A percentile compares a stretch with the other conserved stretches of the same genome.
Conservation (phyloP, 2,329 filamentous ascomycete species). For the Penicillium sp. region DNA sequence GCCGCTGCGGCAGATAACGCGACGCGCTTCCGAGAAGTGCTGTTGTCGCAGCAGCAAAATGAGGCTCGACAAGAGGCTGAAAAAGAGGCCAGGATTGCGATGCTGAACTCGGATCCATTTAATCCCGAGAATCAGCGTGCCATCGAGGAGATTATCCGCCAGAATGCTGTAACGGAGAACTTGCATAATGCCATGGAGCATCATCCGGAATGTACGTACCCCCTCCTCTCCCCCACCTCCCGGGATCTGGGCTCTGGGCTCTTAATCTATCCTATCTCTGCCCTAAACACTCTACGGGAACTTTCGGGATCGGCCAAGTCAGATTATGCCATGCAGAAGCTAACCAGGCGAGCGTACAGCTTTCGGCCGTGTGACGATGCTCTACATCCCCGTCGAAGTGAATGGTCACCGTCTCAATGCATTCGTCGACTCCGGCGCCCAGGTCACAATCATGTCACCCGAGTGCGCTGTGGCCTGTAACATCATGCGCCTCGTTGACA, state of each 20-base stretch:
- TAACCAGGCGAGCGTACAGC: constrained; percentile 57
- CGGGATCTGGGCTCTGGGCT: too few species aligned
- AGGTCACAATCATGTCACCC: constrained; percentile 98
- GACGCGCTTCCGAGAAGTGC: constrained; percentile 73
- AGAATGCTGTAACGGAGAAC: constrained; percentile 93
- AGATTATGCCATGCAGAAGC: constrained; percentile 1
- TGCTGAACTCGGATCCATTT: constrained; percentile 91
- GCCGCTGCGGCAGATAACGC: constrained; percentile 77
- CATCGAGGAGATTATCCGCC: constrained; percentile 96
- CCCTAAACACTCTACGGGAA: background rate
- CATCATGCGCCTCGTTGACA: constrained; percentile 95
- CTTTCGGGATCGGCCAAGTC: background rate
- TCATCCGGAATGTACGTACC: constrained; percentile 82
- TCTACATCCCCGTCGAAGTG: constrained; percentile 94
- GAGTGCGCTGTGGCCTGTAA: constrained; percentile 87
- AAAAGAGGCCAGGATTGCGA: constrained; percentile 79
- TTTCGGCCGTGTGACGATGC: constrained; percentile 92
- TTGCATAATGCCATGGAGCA: constrained; percentile 95
- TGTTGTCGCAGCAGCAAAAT: constrained; percentile 68
- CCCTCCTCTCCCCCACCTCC: background rate
- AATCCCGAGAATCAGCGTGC: constrained; percentile 87
- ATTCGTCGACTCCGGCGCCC: constrained; percentile 94
- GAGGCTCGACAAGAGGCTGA: constrained; percentile 75
- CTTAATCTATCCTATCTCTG: background rate
- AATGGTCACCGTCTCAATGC: constrained; percentile 93